Conservation (phyloP, 768 basidiomycete genomes). For the Macrolepiota fuliginosa region DNA sequence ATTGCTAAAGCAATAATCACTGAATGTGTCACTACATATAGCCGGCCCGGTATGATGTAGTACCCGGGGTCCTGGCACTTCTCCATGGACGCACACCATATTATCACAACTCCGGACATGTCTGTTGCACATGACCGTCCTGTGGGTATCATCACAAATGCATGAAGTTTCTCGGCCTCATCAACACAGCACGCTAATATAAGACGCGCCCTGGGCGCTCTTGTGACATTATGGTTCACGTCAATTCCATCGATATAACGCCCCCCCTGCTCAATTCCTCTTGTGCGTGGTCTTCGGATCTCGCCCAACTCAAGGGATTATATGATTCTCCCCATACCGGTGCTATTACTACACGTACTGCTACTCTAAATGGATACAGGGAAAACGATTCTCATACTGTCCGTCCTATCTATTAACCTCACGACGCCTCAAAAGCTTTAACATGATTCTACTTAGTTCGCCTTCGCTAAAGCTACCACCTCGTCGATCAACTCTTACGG, state of each 20-base stretch:
- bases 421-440: conserved; percentile 6
- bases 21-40: background rate
- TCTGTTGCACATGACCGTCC: background rate
- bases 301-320: conserved; percentile 58
- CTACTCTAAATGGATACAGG: conserved; percentile 66
- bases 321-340: conserved; percentile 69
- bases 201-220: background rate
- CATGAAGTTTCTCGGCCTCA: background rate
- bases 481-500: conserved; percentile 86
- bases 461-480: conserved; percentile 45
- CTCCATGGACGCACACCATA: background rate
- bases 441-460: conserved; percentile 42
- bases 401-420: conserved; percentile 15
- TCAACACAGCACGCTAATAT: background rate
- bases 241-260: conserved; percentile 53
- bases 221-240: conserved; percentile 46
- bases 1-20: conserved; percentile 61
- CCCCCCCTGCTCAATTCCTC: conserved; percentile 78
- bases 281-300: conserved; percentile 78
- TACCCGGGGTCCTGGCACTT: conserved; percentile 2
- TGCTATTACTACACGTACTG: conserved; percentile 79
- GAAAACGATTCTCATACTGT: conserved; percentile 67
- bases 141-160: background rate
- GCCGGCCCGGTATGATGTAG: background rate
- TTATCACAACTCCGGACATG: background rate